Base-by-base conservation (phyloP, 176 grass and related monocot species). In the Triticum urartu region DNA sequence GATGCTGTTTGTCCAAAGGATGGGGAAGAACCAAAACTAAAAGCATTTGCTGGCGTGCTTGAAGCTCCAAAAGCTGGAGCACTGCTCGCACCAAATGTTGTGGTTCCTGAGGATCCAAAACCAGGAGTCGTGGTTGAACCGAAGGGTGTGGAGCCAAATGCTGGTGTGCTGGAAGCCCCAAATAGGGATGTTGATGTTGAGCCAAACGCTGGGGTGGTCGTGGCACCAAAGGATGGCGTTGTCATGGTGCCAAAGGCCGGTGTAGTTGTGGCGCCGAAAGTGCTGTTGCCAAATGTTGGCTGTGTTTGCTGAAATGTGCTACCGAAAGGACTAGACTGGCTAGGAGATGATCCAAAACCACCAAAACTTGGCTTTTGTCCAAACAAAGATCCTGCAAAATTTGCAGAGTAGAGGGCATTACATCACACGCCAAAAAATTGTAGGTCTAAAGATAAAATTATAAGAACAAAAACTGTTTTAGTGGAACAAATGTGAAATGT, bases 331-430 rank as follows among this genome's bases (percentile, higher is more conserved):
- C 82, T 92, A 71, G 96, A 90, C 72, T 95, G 96, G 48, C 84
- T 86, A 84, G 96, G 85, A 67, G 93, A 95, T 61, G 96, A 94
- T 33, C 91, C 93, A 82, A 98, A 98, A 39, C 78, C 86, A 11
- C 95, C 91, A 71, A 98, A 98, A 79, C 91, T 88, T 72, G 90
- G 96, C 87, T 95, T 98, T 64, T 98, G 96, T 71, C 96, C 96
- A 76, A 98, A 98, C 67, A 95, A 91, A 86, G 95, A 95, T 79
- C 90, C 93, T 95, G 58, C 59, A 88, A 82, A 80, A 84, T 72
- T 35, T 62, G 22, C 20, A 67, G 21, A 59, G 67, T 26, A 79
- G 20, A 77, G 47, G 74, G 12, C 3, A 28, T 84, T 12, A 83
- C 9, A 64, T 65, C 64, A 85, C 22, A 88, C 20, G 20, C 11